Base-by-base conservation (phyloP, 1,284 basidiomycete species). In the Tremellales sp. region DNA sequence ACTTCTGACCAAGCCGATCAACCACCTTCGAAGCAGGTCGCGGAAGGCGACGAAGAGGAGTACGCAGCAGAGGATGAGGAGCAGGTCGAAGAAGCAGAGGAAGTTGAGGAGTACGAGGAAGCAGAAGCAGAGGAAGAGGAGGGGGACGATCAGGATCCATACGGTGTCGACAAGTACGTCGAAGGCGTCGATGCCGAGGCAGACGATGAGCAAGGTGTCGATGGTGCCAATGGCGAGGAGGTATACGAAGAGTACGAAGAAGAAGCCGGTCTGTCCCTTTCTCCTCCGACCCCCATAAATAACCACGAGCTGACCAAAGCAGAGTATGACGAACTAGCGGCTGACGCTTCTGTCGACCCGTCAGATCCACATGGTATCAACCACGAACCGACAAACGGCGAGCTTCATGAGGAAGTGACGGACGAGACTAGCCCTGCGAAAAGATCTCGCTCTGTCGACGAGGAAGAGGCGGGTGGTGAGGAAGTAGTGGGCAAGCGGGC, bases 81-180 rank as follows among this genome's bases (percentile, higher is more conserved):
- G 29, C 41, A 56, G 22, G 26, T 29, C 22, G 31, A 46, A 35
- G 33, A 8, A 15, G 40, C 26, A 12, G 46, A 51, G 39, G 40
- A 26, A 15, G 31, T 22, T 11, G 31, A 31, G 15, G 31, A 35
- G 62, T 74, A 37, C 12, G 44, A 22, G 23, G 19, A 41, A 36
- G 43, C 41, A 8, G 44, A 21, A 6, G 45, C 39, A 5, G 46
- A 29, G 2, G 39, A 45, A 12, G 50, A 41, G 7, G 50, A 37
- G 19, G 39, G 39, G 4, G 39, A 40, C 12, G 19, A 21, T 8
- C 12, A 12, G 13, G 39, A 40, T 23, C 39, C 39, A 22, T 40
- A 40, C 19, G 39, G 39, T 10, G 39, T 40, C 13, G 39, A 40
- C 21, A 21, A 21, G 19, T 22, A 21, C 23, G 39, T 40, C 39